Evolutionary conservation across 163 green algal species (phyloP).

Genomic region (Volvox carteri): DNA sequence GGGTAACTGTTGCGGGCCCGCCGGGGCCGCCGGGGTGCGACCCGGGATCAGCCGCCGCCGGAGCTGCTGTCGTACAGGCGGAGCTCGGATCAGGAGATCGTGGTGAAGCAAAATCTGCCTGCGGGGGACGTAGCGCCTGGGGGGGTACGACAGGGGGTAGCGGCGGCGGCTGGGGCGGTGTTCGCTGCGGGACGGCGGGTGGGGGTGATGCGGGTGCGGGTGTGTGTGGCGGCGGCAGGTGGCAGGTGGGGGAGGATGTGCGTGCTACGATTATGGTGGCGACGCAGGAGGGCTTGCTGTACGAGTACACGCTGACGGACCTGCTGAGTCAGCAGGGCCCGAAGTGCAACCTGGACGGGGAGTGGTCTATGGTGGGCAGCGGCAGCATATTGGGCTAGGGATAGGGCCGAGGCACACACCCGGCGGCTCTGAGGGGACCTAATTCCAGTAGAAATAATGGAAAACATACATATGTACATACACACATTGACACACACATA

Average conservation of each 20-base stretch:
- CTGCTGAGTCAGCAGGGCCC: conserved; percentile 44
- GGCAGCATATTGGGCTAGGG: conserved; percentile 45
- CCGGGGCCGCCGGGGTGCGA: too few species aligned
- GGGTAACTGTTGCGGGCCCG: too few species aligned
- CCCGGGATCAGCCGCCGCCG: too few species aligned
- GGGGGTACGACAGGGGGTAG: not conserved
- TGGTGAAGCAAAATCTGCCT: not conserved
- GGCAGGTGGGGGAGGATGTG: not conserved
- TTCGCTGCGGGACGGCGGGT: not conserved
- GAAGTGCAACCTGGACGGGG: conserved; percentile 64
- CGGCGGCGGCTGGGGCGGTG: not conserved
- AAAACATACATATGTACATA: not conserved
- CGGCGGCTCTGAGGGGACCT: too few species aligned
- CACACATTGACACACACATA: not conserved
- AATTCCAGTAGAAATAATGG: not conserved
- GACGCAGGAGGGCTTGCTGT: conserved; percentile 74
- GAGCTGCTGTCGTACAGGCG: not conserved
- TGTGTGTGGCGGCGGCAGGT: not conserved
- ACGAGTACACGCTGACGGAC: conserved; percentile 75
- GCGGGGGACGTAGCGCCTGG: not conserved
- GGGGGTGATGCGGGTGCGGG: not conserved
- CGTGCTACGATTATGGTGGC: conserved; percentile 70
- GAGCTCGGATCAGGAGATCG: not conserved
- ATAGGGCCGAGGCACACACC: not conserved
- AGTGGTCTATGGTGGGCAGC: conserved; percentile 70